phyloP scores from a whole-genome alignment of 257 asterid species.

The Knoxia roxburghii region DNA sequence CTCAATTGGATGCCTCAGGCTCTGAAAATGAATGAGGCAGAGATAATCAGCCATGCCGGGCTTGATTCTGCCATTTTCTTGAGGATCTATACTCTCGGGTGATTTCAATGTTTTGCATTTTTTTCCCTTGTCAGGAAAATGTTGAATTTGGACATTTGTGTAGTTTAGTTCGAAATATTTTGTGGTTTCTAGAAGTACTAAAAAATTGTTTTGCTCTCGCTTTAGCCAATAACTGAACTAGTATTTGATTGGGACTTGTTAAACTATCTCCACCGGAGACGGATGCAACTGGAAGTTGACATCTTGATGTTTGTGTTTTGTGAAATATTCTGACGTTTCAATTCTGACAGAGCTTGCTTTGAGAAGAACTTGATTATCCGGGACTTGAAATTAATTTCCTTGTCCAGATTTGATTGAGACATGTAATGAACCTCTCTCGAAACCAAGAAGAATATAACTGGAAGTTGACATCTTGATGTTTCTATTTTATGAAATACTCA shows the following conservation, averaged over 20 bases:
- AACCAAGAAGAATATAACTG: no score
- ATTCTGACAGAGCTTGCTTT: not conserved
- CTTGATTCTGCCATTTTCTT: conserved; percentile 96
- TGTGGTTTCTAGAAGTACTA: not conserved
- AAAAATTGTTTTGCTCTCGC: not conserved
- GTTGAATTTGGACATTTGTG: not conserved
- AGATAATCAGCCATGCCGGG: conserved; percentile 85
- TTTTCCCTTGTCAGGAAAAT: not conserved
- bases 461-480: no score
- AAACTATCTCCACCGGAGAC: no score
- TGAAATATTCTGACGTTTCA: conserved; percentile 8
- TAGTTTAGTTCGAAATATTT: no score
- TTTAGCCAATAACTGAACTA: not conserved
- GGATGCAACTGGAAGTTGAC: not conserved
- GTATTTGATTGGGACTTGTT: no score
- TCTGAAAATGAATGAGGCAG: conserved; percentile 75
- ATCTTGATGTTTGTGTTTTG: not conserved
- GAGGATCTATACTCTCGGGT: conserved; percentile 94
- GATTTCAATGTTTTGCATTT: conserved; percentile 16
- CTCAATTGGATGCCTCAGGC: conserved; percentile 99
- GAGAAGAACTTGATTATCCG: not conserved
- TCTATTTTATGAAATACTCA: no score
- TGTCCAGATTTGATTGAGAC: conserved; percentile 4
- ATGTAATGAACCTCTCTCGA: no score
- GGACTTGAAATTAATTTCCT: not conserved